Percentiles rank a stretch among this genome's conserved stretches.
phyloP scores from a whole-genome alignment of 73 alveolate genomes.

The Durusdinium trenchii region DNA sequence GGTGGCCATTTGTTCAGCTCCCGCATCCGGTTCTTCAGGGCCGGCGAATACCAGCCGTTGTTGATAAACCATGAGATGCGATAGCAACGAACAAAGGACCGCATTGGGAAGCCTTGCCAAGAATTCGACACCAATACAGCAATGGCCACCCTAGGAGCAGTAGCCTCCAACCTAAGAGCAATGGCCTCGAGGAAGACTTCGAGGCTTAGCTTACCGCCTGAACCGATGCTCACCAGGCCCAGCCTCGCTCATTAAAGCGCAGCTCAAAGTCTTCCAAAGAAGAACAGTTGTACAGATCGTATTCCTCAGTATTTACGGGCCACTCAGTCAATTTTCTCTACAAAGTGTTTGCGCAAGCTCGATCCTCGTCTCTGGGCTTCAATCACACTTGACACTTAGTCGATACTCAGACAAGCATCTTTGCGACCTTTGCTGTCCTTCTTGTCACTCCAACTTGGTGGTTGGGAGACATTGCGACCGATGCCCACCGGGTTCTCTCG shows the following conservation, averaged over 20 bases:
- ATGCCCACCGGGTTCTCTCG: constrained; percentile 80
- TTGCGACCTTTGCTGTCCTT: constrained; percentile 69
- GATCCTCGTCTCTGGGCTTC: neutral
- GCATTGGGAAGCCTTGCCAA: constrained; percentile 48
- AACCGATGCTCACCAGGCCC: neutral
- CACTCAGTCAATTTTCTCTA: too few relatives aligned
- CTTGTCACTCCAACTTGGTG: constrained; percentile 85
- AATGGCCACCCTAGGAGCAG: neutral
- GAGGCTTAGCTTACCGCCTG: neutral
- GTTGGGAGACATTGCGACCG: constrained; percentile 82
- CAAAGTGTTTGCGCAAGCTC: neutral
- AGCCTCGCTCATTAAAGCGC: constrained; percentile 73
- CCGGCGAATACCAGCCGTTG: constrained; percentile 93
- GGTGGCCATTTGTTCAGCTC: constrained; percentile 94
- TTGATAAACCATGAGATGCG: constrained; percentile 83
- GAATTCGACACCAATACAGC: neutral
- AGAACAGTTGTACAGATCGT: constrained; percentile 92
- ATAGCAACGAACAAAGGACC: constrained; percentile 80
- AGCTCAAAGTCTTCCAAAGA: constrained; percentile 71
- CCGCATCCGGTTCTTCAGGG: constrained; percentile 84
- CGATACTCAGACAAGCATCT: neutral
- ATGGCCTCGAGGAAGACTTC: too few relatives aligned
- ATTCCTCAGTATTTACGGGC: neutral
- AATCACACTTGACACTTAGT: neutral
- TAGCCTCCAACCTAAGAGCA: neutral